These are phyloP conservation scores for Vitis cinerea DNA, from an alignment of 164 flowering plant species.

Conservation along the genomic window DNA sequence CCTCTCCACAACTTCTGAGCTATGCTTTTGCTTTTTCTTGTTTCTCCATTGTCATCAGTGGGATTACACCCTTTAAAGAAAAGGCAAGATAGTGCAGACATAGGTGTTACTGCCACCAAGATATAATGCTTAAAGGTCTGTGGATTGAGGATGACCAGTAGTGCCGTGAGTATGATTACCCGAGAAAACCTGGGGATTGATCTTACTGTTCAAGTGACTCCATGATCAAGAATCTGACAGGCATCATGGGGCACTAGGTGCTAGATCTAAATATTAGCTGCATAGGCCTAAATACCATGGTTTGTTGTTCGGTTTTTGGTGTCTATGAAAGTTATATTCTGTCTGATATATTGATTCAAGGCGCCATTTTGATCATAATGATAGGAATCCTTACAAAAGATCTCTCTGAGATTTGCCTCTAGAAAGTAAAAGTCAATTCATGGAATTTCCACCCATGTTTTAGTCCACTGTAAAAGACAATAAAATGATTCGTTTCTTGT, in stretches of 20 bases:
- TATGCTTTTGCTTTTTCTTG: conserved; percentile 1
- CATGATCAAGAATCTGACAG: too few species aligned
- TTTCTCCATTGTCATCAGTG: conserved; percentile 1
- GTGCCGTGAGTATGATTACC: neutral
- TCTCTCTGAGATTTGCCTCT: too few species aligned
- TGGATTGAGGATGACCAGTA: neutral
- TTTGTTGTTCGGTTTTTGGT: too few species aligned
- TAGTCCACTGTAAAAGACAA: too few species aligned
- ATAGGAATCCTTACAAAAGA: too few species aligned
- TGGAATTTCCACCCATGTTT: too few species aligned
- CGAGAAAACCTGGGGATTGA: neutral
- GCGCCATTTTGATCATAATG: too few species aligned
- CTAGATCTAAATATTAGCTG: too few species aligned
- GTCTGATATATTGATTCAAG: too few species aligned
- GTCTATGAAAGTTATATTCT: too few species aligned
- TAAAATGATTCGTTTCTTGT: too few species aligned
- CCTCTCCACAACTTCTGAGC: neutral
- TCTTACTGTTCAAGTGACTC: neutral
- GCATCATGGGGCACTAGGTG: neutral
- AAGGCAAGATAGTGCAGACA: neutral
- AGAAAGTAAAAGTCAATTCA: too few species aligned
- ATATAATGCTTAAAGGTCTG: neutral
- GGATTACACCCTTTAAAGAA: neutral
- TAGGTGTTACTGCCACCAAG: neutral
- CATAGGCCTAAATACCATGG: neutral